Evolutionary conservation across 1,284 basidiomycete genomes (phyloP).

Genomic region (Rhodotorula mucilaginosa): DNA sequence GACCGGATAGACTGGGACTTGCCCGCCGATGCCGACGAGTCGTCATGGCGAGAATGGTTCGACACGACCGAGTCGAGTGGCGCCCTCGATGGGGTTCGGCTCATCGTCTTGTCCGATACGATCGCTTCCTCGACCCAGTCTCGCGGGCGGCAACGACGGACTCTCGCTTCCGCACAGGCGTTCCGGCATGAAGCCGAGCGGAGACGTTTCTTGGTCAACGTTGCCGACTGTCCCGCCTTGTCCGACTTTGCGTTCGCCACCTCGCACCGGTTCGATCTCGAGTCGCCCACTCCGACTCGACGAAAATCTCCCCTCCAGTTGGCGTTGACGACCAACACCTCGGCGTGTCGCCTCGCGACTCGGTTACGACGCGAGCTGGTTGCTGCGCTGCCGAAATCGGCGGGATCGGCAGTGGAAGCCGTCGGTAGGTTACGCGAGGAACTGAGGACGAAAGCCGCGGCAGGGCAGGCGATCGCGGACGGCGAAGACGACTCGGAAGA

Average conservation of each 20-base stretch:
- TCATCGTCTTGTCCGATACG: slow-evolving; percentile 38
- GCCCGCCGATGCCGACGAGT: slow-evolving; percentile 48
- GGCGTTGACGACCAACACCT: slow-evolving; percentile 85
- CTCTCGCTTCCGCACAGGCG: slow-evolving; percentile 15
- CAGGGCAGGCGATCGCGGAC: not conserved
- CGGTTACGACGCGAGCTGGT: slow-evolving; percentile 81
- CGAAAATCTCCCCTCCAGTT: slow-evolving; percentile 65
- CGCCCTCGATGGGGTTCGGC: slow-evolving; percentile 4
- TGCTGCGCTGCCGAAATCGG: slow-evolving; percentile 66
- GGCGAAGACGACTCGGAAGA: slow-evolving; percentile 53
- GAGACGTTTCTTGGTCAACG: slow-evolving; percentile 73
- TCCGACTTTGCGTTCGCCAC: slow-evolving; percentile 90
- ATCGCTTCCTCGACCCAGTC: slow-evolving; percentile 10
- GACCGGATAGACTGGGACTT: slow-evolving; percentile 57
- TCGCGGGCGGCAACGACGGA: not conserved
- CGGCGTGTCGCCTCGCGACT: slow-evolving; percentile 81
- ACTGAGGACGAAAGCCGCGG: slow-evolving; percentile 32
- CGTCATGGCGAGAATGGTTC: slow-evolving; percentile 42
- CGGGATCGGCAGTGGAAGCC: slow-evolving; percentile 66
- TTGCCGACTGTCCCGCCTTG: slow-evolving; percentile 77
- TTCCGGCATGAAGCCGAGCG: slow-evolving; percentile 60
- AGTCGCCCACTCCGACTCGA: slow-evolving; percentile 19
- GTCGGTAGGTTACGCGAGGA: slow-evolving; percentile 30
- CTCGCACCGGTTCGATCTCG: slow-evolving; percentile 70
- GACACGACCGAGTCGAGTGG: not conserved